Evolutionary conservation across 495 filamentous ascomycete genomes (phyloP).

Genomic region (Staphylotrichum tortipilum): DNA sequence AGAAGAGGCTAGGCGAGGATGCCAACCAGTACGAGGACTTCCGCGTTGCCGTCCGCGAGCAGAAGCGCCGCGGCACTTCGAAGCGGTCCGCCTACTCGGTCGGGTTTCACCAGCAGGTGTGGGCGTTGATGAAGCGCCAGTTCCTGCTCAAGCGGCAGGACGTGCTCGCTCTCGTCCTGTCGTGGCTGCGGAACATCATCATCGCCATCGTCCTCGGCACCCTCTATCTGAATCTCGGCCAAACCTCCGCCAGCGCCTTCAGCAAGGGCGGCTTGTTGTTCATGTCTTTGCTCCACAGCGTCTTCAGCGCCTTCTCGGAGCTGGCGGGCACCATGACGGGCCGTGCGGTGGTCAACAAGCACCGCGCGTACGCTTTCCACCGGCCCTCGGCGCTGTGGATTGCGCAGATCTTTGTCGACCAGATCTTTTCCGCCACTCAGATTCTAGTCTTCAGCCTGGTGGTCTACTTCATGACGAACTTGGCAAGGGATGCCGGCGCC

Average conservation of each 20-base stretch:
- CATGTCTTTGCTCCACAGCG: conserved; percentile 68
- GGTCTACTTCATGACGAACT: conserved; percentile 71
- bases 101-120: conserved; percentile 69
- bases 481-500: conserved; percentile 56
- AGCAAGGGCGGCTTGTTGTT: conserved; percentile 71
- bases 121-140: conserved; percentile 74
- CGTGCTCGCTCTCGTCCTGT: conserved; percentile 62
- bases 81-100: conserved; percentile 71
- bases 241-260: conserved; percentile 63
- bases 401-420: conserved; percentile 71
- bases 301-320: conserved; percentile 70
- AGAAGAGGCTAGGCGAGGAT: conserved; percentile 48
- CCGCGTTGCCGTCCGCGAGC: conserved; percentile 62
- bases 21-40: conserved; percentile 66
- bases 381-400: conserved; percentile 71
- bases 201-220: conserved; percentile 74
- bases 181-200: conserved; percentile 65
- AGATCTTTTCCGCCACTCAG: conserved; percentile 56
- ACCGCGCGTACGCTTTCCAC: conserved; percentile 71
- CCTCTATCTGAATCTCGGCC: conserved; percentile 60
- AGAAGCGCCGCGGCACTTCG: conserved; percentile 60
- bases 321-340: conserved; percentile 64
- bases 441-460: conserved; percentile 67
- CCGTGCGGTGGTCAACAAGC: conserved; percentile 67
- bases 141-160: conserved; percentile 81